Evolutionary conservation across 257 asterid species (phyloP), one percentile per base, ranked within the genome.

Genomic region (Scutellaria galericulata): DNA sequence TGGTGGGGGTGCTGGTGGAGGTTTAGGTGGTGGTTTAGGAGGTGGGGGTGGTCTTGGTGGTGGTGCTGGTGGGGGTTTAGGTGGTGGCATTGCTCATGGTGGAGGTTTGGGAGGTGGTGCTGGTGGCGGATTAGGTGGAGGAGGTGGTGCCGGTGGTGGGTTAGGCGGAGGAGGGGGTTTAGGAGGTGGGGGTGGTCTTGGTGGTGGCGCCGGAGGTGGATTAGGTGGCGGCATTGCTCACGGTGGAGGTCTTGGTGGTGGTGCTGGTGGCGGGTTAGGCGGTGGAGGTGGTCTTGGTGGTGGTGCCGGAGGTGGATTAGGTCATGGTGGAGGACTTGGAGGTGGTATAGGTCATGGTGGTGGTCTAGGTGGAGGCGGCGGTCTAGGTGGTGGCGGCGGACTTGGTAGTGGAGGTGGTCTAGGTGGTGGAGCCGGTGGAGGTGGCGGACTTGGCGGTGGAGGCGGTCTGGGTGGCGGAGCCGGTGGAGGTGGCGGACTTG

Each of bases 401-500:
- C 8, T 50, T 0, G 55, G 55, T 5, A 7, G 52, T 4, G 56
- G 56, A 5, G 56, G 56, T 0, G 56, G 56, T 51, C 7, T 51
- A 51, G 56, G 56, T 1, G 56, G 56, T 51, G 56, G 56, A 10
- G 53, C 18, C 0, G 53, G 53, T 5, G n/a, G 63, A 0, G 81
- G 80, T 2, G 60, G 66, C 0, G 80, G 80, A 2, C 51, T 35
- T 0, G 81, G 84, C 0, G 73, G 68, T 11, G 81, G 84, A 1
- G 42, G 41, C 0, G 45, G 57, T 0, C 7, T n/a, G 0, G 56
- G 55, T 5, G 24, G 44, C 0, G 66, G 42, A 10, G 79, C 55
- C 5, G 77, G 71, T 3, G 71, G 47, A 1, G 77, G 77, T 0
- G 81, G 78, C 0, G 78, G 84, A 5, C 40, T 48, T 3, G 81